phyloP scores from a whole-genome alignment of 1,284 basidiomycete genomes.

The Tilletia walkeri region DNA sequence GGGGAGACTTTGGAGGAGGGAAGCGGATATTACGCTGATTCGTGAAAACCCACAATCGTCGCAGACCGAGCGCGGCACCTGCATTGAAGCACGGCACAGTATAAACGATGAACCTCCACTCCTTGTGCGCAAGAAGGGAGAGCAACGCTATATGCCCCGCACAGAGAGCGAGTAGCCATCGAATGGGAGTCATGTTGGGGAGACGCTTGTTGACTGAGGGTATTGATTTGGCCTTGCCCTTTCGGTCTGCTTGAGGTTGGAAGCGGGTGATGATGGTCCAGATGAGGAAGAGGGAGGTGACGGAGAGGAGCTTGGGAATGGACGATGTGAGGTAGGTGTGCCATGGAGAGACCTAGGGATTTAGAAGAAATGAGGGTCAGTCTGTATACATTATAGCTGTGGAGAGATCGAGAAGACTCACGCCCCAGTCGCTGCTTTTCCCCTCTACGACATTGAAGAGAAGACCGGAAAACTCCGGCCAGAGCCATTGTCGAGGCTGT shows the following conservation, averaged over 20 bases:
- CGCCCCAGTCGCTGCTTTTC: constrained; percentile 87
- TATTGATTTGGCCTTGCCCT: constrained; percentile 5
- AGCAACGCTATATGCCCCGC: constrained; percentile 66
- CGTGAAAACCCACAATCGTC: not conserved
- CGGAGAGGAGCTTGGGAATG: constrained; percentile 75
- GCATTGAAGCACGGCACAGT: constrained; percentile 78
- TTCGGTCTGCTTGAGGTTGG: constrained; percentile 10
- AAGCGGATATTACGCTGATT: not conserved
- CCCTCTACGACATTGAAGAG: constrained; percentile 86
- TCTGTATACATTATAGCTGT: not conserved
- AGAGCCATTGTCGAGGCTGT: constrained; percentile 60
- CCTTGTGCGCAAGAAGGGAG: constrained; percentile 69
- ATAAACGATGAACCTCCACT: constrained; percentile 94
- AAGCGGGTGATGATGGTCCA: constrained; percentile 53
- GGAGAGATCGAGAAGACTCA: constrained; percentile 55
- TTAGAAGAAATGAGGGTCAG: constrained; percentile 56
- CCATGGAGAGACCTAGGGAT: constrained; percentile 64
- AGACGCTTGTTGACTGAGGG: constrained; percentile 2
- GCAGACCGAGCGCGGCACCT: constrained; percentile 66
- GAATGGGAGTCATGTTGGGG: constrained; percentile 3
- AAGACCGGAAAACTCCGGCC: constrained; percentile 80
- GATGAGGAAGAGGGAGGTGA: constrained; percentile 59
- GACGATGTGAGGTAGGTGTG: constrained; percentile 70
- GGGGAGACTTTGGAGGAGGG: not conserved
- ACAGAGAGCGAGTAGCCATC: constrained; percentile 5